Evolutionary conservation across 495 filamentous ascomycete species (phyloP), one percentile per base, ranked within the genome.

Genomic region (Hypoxylon perforatum): DNA sequence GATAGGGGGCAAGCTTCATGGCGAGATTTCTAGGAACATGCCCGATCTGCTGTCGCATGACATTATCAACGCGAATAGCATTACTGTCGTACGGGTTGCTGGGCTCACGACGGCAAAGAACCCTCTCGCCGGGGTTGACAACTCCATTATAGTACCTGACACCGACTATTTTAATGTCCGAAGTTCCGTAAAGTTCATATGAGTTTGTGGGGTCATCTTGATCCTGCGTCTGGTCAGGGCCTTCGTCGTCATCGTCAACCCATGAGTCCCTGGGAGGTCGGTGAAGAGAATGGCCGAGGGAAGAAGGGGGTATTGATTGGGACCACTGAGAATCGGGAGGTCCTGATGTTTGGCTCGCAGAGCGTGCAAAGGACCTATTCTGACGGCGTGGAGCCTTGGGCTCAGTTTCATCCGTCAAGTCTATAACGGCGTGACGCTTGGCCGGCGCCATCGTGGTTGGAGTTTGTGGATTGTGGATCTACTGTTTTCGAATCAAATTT

Each of bases 41-140:
- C 2, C 94, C 94, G 59, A 97, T 90, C 68, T 96, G 93, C 2
- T 59, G 73, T 18, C 88, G 83, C 75, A 90, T 85, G n/a, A 93
- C 91, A 76, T 96, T 97, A 61, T 90, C 81, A 1, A 95, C 85
- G 5, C 87, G 86, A 49, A 97, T 91, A 2, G 92, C 92, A 79
- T 96, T 96, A 3, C 72, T 59, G 68, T 95, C 92, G 68, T 91
- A 93, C 54, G 61, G 76, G 63, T 97, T 97, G 11, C 69, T 56
- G 2, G 91, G 89, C 57, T 97, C 90, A 63, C 94, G 80, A 28
- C 74, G 78, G 51, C 91, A 71, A 23, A 92, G 63, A 1, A 95
- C 90, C 58, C 86, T 82, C 72, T 97, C 94, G 12, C 91, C 90
- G 4, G 81, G 50, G 3, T 85, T 91, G 3, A 91, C 91, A 57